Evolutionary conservation across 2,329 filamentous ascomycete genomes (phyloP).

Genomic region (Rhynchosporium agropyri): DNA sequence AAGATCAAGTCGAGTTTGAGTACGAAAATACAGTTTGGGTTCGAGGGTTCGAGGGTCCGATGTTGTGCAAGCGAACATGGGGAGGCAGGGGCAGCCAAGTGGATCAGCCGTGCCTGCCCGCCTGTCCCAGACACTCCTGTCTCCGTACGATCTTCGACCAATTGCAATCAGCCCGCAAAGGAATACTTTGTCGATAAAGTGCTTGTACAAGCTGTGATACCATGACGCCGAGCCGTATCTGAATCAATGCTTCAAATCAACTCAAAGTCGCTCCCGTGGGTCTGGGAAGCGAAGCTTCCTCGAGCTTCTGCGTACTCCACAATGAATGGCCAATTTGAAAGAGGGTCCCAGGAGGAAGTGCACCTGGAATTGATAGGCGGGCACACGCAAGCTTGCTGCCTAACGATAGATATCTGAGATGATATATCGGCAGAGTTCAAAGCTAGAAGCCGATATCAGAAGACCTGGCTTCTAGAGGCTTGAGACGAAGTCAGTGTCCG

Average conservation of each 20-base stretch:
- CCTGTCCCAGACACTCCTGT: neutral
- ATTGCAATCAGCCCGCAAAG: neutral
- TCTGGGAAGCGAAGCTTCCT: neutral
- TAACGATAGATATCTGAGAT: neutral
- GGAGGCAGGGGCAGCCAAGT: neutral
- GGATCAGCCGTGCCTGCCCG: neutral
- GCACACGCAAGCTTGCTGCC: slow-evolving; percentile 2
- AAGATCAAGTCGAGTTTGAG: neutral
- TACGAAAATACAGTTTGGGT: neutral
- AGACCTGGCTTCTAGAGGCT: neutral
- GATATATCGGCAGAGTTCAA: neutral
- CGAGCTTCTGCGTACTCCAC: neutral
- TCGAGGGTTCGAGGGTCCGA: neutral
- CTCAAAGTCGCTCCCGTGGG: neutral
- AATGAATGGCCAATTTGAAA: neutral
- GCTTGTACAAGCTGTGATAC: neutral
- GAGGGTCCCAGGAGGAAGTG: neutral
- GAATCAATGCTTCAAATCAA: neutral
- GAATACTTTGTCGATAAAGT: neutral
- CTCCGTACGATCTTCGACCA: neutral
- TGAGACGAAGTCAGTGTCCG: neutral
- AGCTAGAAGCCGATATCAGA: slow-evolving; percentile 1
- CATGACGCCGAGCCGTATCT: too few relatives aligned
- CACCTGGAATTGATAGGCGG: neutral
- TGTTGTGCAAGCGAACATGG: slow-evolving; percentile 10